phyloP scores from a whole-genome alignment of 257 asterid species.

The Parsonsia alboflavescens region DNA sequence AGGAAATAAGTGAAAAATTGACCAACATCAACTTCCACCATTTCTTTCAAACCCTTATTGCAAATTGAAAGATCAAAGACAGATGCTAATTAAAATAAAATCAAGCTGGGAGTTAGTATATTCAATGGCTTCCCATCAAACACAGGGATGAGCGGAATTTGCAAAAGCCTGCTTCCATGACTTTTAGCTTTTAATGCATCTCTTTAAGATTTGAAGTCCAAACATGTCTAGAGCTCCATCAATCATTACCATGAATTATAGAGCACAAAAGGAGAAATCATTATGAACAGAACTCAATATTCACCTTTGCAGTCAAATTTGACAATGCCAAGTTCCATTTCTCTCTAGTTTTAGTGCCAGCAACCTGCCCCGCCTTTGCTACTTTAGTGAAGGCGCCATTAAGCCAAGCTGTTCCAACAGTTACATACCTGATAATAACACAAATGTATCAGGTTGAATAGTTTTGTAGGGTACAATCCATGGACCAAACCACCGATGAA shows the following conservation, averaged over 20 bases:
- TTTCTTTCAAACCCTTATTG: not conserved
- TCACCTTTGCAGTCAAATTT: conserved; percentile 82
- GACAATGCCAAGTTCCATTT: conserved; percentile 77
- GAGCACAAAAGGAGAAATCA: not conserved
- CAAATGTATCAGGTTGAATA: conserved; percentile 9
- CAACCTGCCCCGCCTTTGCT: conserved; percentile 88
- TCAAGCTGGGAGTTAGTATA: not conserved
- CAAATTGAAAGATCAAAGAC: not conserved
- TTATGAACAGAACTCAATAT: not conserved
- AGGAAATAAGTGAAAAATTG: not conserved
- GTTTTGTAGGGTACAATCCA: conserved; percentile 13
- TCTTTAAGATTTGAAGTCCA: not conserved
- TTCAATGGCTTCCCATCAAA: not conserved
- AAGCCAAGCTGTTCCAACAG: conserved; percentile 91
- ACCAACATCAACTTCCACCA: not conserved
- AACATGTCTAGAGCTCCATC: not conserved
- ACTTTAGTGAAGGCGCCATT: conserved; percentile 87
- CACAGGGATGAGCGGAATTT: not conserved
- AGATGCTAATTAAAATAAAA: not conserved
- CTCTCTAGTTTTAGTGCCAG: conserved; percentile 85
- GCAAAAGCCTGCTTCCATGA: not conserved
- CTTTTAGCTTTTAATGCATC: not conserved
- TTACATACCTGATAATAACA: conserved; percentile 65
- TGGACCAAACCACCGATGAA: not conserved
- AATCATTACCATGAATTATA: conserved; percentile 1